Percentiles rank a stretch among this genome's conserved stretches.
phyloP scores from a whole-genome alignment of 495 filamentous ascomycete genomes.

The Daldinia childiae region DNA sequence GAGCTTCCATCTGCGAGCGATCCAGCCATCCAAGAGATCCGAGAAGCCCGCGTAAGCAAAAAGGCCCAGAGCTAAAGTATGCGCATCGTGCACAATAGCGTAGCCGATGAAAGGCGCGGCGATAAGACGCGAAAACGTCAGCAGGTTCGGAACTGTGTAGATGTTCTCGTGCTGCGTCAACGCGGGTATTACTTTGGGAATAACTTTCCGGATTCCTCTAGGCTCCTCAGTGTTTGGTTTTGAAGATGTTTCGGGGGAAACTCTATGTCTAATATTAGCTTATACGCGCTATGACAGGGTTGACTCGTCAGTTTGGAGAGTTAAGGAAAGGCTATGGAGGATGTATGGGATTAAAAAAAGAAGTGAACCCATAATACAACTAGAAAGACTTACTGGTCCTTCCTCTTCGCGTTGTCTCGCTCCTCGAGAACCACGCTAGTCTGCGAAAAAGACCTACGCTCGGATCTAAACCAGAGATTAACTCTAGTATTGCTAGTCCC shows the following conservation, averaged over 20 bases:
- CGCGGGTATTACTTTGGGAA: slow-evolving; percentile 58
- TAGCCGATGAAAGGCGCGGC: slow-evolving; percentile 90
- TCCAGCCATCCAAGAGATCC: slow-evolving; percentile 90
- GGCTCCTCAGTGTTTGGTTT: not conserved
- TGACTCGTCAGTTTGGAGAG: not conserved
- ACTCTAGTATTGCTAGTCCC: not conserved
- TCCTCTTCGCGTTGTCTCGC: slow-evolving; percentile 19
- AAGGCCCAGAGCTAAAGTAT: slow-evolving; percentile 78
- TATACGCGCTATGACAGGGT: not conserved
- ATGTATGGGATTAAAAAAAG: not conserved
- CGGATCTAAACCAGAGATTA: not conserved
- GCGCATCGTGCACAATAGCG: slow-evolving; percentile 83
- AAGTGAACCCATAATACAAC: not conserved
- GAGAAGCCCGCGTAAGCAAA: slow-evolving; percentile 93
- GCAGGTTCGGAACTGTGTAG: slow-evolving; percentile 91
- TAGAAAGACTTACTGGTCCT: slow-evolving; percentile 34
- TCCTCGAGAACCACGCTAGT: slow-evolving; percentile 5
- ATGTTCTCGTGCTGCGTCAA: slow-evolving; percentile 84
- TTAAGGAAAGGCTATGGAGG: not conserved
- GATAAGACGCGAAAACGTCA: slow-evolving; percentile 87
- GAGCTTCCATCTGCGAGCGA: slow-evolving; percentile 84
- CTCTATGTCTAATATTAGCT: slow-evolving; percentile 21
- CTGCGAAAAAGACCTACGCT: slow-evolving; percentile 12
- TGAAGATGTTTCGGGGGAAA: not conserved
- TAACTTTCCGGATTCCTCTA: slow-evolving; percentile 41